Base-by-base conservation (phyloP, 108 stramenopile species). In the Cyclotella cryptica region DNA sequence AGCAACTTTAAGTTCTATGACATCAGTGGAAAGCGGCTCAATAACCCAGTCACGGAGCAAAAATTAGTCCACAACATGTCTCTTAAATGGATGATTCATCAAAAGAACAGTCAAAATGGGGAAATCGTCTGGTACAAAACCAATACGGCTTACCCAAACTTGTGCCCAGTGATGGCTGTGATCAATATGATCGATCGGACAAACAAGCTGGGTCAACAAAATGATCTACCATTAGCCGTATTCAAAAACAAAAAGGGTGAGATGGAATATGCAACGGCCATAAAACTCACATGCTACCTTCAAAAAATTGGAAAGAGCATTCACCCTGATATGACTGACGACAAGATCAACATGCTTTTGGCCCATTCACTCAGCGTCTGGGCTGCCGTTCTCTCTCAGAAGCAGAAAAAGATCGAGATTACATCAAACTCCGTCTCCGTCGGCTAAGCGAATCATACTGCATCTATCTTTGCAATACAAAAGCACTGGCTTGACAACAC, bases 151-250 rank as follows among this genome's bases (percentile, higher is more conserved):
- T 6, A 35, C 35, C 35, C 35, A 5, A 21, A 58, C 55, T 3
- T 27, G 3, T 58, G 24, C 55, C 55, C 4, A 3, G 13, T 21
- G 55, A 13, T 26, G 22, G 22, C 26, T 3, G 24, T 58, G 10
- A 28, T 58, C 55, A 58, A 58, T 27, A 17, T 58, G 19, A 1
- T 58, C 9, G 22, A 28, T 3, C 55, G 21, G 2, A 0, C 21
- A 13, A 1, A 24, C 3, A 6, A 21, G 1, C 55, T 58, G 2
- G 26, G 22, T 3, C 22, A 58, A 27, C 19, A 7, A 3, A 21
- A 58, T 21, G 55, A 58, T 58, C 55, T 26, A 3, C 55, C 55
- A 58, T 9, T 58, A n/a, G n/a, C n/a, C n/a, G n/a, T n/a, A n/a
- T n/a, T n/a, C n/a, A n/a, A n/a, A n/a, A n/a, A n/a, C n/a, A n/a